Evolutionary conservation across 2,329 filamentous ascomycete genomes (phyloP).

Genomic region (Magnaporthales sp.): DNA sequence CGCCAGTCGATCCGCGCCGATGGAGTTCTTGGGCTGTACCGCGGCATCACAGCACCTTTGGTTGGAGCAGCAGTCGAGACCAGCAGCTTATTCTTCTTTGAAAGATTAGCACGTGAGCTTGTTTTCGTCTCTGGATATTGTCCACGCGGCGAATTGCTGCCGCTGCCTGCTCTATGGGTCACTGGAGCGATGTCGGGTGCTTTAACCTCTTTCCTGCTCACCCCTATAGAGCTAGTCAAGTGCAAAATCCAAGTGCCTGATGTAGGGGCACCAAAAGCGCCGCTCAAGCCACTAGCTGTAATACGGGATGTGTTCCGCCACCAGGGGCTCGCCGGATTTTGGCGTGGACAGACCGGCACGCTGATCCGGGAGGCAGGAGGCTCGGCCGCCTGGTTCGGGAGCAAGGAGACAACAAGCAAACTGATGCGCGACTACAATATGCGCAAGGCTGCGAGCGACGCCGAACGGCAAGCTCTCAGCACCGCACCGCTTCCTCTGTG

Average conservation of each 20-base stretch:
- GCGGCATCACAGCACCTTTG: slow-evolving; percentile 85
- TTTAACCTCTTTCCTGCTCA: slow-evolving; percentile 84
- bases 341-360: slow-evolving; percentile 90
- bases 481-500: slow-evolving; percentile 61
- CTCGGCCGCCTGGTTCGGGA: slow-evolving; percentile 89
- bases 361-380: slow-evolving; percentile 91
- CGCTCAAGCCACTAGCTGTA: slow-evolving; percentile 58
- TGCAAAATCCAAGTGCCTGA: slow-evolving; percentile 88
- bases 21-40: slow-evolving; percentile 76
- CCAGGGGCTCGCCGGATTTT: slow-evolving; percentile 80
- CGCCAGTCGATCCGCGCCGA: slow-evolving; percentile 72
- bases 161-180: slow-evolving; percentile 64
- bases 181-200: slow-evolving; percentile 83
- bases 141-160: slow-evolving; percentile 49
- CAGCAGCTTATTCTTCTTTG: slow-evolving; percentile 88
- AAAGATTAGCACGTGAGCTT: slow-evolving; percentile 62
- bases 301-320: slow-evolving; percentile 73
- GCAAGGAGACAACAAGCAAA: slow-evolving; percentile 71
- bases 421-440: slow-evolving; percentile 56
- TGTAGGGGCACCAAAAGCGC: slow-evolving; percentile 30
- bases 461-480: slow-evolving; percentile 30
- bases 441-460: slow-evolving; percentile 26
- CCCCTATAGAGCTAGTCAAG: slow-evolving; percentile 93
- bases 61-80: slow-evolving; percentile 88
- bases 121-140: slow-evolving; percentile 45